Evolutionary conservation across 805 yeast genomes (phyloP).

Genomic region (Myxozyma vanderwaltii): DNA sequence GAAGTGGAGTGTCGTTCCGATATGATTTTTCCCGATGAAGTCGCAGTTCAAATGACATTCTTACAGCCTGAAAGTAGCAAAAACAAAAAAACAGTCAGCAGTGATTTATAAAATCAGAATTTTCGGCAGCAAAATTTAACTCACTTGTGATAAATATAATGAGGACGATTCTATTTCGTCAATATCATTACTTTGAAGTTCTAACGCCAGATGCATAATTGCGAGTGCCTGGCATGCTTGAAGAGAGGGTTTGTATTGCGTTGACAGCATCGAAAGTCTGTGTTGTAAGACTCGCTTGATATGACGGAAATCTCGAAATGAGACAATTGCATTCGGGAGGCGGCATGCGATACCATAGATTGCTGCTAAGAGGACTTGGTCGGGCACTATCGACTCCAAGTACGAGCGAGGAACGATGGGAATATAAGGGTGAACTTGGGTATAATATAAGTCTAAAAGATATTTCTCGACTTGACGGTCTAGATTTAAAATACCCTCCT

Average conservation of each 20-base stretch:
- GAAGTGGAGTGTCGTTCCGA: conserved; percentile 9
- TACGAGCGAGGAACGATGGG: conserved; percentile 23
- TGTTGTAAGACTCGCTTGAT: conserved; percentile 17
- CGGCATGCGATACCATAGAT: conserved; percentile 28
- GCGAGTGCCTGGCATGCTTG: conserved; percentile 23
- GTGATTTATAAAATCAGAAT: no score
- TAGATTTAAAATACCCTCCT: conserved; percentile 12
- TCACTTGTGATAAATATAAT: conserved; percentile 17
- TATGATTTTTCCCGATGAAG: conserved; percentile 15
- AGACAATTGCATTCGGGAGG: conserved; percentile 18
- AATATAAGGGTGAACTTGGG: conserved; percentile 23
- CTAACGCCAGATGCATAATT: conserved; percentile 15
- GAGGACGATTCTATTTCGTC: conserved; percentile 17
- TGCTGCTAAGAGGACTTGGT: conserved; percentile 17
- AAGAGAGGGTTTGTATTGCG: conserved; percentile 12
- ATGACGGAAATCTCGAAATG: conserved; percentile 21
- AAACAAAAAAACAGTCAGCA: no score
- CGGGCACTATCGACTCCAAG: conserved; percentile 9
- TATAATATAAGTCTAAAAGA: conserved; percentile 15
- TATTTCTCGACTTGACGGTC: conserved; percentile 16
- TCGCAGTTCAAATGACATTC: conserved; percentile 20
- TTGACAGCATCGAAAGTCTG: neutral
- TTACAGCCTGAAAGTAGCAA: conserved; percentile 11
- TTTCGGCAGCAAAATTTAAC: neutral
- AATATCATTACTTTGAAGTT: conserved; percentile 13